Percentiles rank a stretch among this genome's conserved stretches.
Evolutionary conservation across 2,329 filamentous ascomycete genomes (phyloP).

Genomic region (Xylariaceae sp.): DNA sequence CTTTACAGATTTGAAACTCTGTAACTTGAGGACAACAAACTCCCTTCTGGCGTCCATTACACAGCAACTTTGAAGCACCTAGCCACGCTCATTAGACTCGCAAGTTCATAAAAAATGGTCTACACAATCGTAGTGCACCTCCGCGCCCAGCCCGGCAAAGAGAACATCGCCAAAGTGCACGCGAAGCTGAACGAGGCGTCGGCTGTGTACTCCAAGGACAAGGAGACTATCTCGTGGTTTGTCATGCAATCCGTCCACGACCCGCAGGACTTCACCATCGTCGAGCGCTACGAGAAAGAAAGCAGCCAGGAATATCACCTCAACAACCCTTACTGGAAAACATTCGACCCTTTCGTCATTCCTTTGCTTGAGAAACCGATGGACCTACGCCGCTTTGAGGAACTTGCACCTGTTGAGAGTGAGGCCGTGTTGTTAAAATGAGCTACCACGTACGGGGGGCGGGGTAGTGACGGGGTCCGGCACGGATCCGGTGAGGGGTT

Average conservation of each 20-base stretch:
- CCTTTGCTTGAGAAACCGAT: constrained; percentile 65
- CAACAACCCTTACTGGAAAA: constrained; percentile 70
- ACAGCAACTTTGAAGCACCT: too few relatives aligned
- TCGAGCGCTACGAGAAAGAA: constrained; percentile 68
- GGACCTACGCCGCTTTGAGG: constrained; percentile 65
- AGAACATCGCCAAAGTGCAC: constrained; percentile 62
- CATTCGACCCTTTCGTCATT: constrained; percentile 69
- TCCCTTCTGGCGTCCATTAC: too few relatives aligned
- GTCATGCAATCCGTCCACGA: constrained; percentile 73
- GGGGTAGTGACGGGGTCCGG: too few relatives aligned
- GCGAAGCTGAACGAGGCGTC: constrained; percentile 73
- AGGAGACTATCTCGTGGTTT: constrained; percentile 68
- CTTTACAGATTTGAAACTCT: too few relatives aligned
- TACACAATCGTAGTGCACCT: constrained; percentile 68
- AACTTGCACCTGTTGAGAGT: constrained; percentile 46
- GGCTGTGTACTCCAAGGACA: constrained; percentile 66
- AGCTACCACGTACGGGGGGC: too few relatives aligned
- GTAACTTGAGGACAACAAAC: too few relatives aligned
- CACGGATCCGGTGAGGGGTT: too few relatives aligned
- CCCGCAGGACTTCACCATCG: constrained; percentile 67
- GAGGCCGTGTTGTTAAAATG: constrained; percentile 25
- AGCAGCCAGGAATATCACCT: constrained; percentile 60
- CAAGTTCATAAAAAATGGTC: constrained; percentile 58
- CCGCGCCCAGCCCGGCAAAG: constrained; percentile 62
- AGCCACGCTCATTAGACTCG: too few relatives aligned